Evolutionary conservation across 768 basidiomycete species (phyloP).

Genomic region (Pleurotus salmoneostramineus): DNA sequence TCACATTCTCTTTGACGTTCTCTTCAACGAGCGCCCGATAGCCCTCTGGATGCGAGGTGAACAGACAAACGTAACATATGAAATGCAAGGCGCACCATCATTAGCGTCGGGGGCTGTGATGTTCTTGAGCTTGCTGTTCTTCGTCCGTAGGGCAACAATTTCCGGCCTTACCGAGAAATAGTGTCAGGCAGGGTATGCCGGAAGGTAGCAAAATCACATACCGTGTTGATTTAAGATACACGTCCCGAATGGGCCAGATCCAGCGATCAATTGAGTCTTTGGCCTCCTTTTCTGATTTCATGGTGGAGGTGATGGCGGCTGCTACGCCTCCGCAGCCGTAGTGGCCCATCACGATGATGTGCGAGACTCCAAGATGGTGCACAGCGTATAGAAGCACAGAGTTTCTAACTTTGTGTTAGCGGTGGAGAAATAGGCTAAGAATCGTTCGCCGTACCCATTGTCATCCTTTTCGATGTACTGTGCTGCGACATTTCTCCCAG

Average conservation of each 20-base stretch:
- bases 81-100: too few species aligned
- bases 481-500: conserved; percentile 31
- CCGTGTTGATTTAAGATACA: conserved; percentile 29
- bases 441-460: conserved; percentile 25
- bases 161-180: conserved; percentile 25
- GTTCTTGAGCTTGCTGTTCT: conserved; percentile 13
- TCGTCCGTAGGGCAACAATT: conserved; percentile 13
- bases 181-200: background rate
- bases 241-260: conserved; percentile 27
- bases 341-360: conserved; percentile 35
- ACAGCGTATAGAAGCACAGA: conserved; percentile 31
- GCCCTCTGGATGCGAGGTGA: background rate
- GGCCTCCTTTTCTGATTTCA: conserved; percentile 12
- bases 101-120: too few species aligned
- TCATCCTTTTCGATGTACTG: conserved; percentile 28
- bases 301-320: conserved; percentile 21
- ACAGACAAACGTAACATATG: too few species aligned
- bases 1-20: conserved; percentile 6
- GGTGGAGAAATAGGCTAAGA: background rate
- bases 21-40: conserved; percentile 5
- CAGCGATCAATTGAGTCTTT: conserved; percentile 22
- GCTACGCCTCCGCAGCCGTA: conserved; percentile 33
- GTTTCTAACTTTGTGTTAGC: conserved; percentile 16
- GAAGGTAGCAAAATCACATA: conserved; percentile 1
- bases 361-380: conserved; percentile 26